Evolutionary conservation across 306 rosid genomes (phyloP).

Genomic region (Malus sylvestris): DNA sequence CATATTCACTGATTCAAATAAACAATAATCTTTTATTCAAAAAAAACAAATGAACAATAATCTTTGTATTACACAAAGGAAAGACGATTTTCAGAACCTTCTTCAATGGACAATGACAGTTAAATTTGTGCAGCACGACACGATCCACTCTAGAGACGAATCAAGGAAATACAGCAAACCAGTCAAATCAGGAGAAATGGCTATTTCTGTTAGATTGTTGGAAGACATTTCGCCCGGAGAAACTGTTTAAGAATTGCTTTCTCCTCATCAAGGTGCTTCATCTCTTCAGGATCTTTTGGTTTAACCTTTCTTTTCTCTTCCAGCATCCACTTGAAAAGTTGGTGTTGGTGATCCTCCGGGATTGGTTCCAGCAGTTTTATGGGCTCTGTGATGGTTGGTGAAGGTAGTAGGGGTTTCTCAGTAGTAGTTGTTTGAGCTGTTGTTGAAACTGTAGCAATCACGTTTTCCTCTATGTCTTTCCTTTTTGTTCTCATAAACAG

Average conservation of each 20-base stretch:
- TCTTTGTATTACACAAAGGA: background rate
- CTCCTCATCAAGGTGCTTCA: conserved; percentile 70
- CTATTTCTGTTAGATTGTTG: conserved; percentile 32
- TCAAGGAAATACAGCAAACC: background rate
- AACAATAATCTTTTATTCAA: too few species aligned
- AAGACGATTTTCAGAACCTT: conserved; percentile 4
- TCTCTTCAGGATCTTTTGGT: conserved; percentile 62
- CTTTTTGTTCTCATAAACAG: conserved; percentile 60
- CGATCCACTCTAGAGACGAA: conserved; percentile 11
- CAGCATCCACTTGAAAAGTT: conserved; percentile 81
- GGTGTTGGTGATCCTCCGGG: conserved; percentile 65
- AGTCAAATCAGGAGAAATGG: conserved; percentile 17
- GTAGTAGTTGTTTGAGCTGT: conserved; percentile 32
- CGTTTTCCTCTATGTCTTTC: conserved; percentile 50
- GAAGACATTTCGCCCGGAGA: conserved; percentile 72
- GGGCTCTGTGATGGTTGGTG: conserved; percentile 32
- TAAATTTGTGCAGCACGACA: conserved; percentile 11
- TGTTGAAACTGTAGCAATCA: conserved; percentile 24
- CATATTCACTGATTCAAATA: background rate
- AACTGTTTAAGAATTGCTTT: conserved; percentile 78
- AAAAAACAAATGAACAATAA: background rate
- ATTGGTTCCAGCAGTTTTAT: conserved; percentile 51
- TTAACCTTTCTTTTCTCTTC: conserved; percentile 88
- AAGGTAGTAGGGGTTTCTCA: conserved; percentile 26
- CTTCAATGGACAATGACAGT: background rate